Conservation (phyloP, 371 early-diverging fungal genomes). For the Paraphysoderma sedebokerense region DNA sequence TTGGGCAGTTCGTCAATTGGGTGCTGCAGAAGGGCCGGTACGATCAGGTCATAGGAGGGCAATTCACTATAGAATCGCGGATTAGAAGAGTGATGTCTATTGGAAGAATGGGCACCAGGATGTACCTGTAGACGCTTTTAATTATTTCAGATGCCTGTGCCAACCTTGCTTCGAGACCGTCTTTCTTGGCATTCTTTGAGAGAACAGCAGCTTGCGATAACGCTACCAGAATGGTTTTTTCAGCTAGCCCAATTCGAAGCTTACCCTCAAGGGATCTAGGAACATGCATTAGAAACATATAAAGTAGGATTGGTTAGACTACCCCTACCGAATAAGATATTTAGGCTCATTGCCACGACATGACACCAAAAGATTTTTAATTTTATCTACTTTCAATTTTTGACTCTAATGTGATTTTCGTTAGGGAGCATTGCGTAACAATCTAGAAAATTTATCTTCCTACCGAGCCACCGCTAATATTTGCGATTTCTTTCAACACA, state of each 20-base stretch:
- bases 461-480: conserved; percentile 54
- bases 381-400: conserved; percentile 65
- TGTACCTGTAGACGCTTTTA: conserved; percentile 78
- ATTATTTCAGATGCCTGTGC: conserved; percentile 52
- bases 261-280: conserved; percentile 84
- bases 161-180: conserved; percentile 34
- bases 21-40: conserved; percentile 62
- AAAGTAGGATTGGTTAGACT: background rate
- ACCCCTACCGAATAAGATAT: conserved; percentile 59
- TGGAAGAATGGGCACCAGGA: background rate
- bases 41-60: conserved; percentile 77
- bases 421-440: no score
- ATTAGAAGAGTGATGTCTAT: background rate
- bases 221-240: conserved; percentile 78
- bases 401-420: conserved; percentile 29
- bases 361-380: conserved; percentile 61
- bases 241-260: conserved; percentile 93
- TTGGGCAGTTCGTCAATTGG: conserved; percentile 45
- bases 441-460: no score
- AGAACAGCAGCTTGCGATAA: conserved; percentile 61
- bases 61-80: conserved; percentile 43
- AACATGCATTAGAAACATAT: background rate
- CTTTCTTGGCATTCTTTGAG: conserved; percentile 21
- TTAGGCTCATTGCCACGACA: conserved; percentile 79
- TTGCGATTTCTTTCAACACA: conserved; percentile 71